Base-by-base conservation (phyloP, 1,284 basidiomycete species). In the Xanthoconium separans region DNA sequence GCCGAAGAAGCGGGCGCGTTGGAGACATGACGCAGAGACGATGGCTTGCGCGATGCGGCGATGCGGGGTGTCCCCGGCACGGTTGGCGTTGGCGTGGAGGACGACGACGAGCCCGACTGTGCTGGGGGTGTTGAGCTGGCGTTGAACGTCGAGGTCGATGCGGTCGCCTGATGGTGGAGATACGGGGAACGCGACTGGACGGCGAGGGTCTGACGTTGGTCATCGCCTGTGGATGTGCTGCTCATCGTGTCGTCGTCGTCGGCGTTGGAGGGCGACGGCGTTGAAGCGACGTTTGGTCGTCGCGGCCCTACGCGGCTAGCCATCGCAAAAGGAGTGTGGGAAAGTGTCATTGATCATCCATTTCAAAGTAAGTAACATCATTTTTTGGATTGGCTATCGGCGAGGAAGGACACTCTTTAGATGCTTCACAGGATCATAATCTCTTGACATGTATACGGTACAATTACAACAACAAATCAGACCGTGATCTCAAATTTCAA, bases 101-200 rank as follows among this genome's bases (percentile, higher is more conserved):
- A 54, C 0, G 60, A 48, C 6, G 61, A 47, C 6, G 30, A 47
- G 3, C 11, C 39, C 2, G 55, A 31, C 1, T 40, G 57, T 0
- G 54, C 8, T 0, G 49, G n/a, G 49, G 42, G 2, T 44, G 33
- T 5, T 54, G 53, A 34, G 41, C 8, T 50, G 53, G 13, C 6
- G 13, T 13, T 71, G 44, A 69, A 69, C 10, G 66, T 69, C 36
- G 70, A 69, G 5, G 70, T 59, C 2, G 66, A 69, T 8, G 66
- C 66, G 8, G 68, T 71, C 1, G 66, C 66, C 12, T 68, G 66
- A 52, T 70, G 66, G 1, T 69, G 67, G 42, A 70, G 44, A 39
- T 69, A 69, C 10, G 66, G 66, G 0, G 70, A 71, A 36, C 61
- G 69, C 27, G 57, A 50, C n/a, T 42, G 56, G 3, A 30, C 8